phyloP scores from a whole-genome alignment of 257 asterid species.

The Primulina eburnea region DNA sequence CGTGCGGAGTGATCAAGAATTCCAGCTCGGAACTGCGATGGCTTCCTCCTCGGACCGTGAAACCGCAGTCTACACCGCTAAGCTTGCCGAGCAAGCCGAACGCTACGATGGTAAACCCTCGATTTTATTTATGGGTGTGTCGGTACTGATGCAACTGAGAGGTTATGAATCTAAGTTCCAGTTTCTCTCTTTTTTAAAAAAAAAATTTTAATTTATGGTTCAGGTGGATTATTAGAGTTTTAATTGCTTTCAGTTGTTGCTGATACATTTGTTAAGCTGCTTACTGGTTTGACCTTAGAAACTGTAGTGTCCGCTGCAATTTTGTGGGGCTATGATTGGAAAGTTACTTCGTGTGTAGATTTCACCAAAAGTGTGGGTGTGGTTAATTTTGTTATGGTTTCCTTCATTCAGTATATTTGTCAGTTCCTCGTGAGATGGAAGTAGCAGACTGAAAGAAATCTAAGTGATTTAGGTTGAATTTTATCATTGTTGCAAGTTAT shows the following conservation, averaged over 20 bases:
- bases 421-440: background rate
- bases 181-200: background rate
- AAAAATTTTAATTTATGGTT: background rate
- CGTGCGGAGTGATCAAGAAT: background rate
- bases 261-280: background rate
- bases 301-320: background rate
- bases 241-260: background rate
- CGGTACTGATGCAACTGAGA: background rate
- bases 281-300: background rate
- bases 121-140: background rate
- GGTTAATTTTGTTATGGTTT: background rate
- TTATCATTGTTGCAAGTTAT: background rate
- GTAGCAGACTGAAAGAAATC: background rate
- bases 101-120: conserved; percentile 18
- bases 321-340: background rate
- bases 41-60: conserved; percentile 21
- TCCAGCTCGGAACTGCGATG: conserved; percentile 4
- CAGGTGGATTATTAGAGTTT: background rate
- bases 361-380: background rate
- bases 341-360: background rate
- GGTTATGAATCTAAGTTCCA: conserved; percentile 2
- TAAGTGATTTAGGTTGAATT: background rate
- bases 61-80: conserved; percentile 16
- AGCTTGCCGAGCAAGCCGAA: conserved; percentile 23
- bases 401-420: background rate